Conservation (phyloP, 2,329 filamentous ascomycete species). For the Plenodomus biglobosus region DNA sequence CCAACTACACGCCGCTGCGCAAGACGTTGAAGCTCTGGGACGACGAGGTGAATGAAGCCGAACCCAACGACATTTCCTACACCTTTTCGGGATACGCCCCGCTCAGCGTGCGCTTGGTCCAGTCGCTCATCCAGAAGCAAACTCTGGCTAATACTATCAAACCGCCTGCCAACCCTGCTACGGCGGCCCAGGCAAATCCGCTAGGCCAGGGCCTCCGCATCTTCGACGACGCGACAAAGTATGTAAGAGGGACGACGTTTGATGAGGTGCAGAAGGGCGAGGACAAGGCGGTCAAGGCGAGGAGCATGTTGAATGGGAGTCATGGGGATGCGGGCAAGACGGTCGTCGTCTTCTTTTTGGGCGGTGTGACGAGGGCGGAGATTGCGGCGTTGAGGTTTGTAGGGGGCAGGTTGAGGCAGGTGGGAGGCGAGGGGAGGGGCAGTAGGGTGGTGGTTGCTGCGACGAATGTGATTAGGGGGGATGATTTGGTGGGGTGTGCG, state of each 20-base stretch:
- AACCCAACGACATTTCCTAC: constrained; percentile 94
- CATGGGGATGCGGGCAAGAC: constrained; percentile 63
- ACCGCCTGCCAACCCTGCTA: constrained; percentile 44
- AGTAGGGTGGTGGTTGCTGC: constrained; percentile 89
- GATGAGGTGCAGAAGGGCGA: constrained; percentile 90
- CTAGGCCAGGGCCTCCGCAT: constrained; percentile 83
- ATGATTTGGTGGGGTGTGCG: constrained; percentile 82
- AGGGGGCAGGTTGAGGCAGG: constrained; percentile 72
- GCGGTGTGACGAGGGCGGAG: constrained; percentile 95
- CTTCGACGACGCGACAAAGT: constrained; percentile 89
- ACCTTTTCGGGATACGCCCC: constrained; percentile 97
- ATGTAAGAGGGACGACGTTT: constrained; percentile 84
- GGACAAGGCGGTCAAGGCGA: constrained; percentile 86
- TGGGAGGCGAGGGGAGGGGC: constrained; percentile 62
- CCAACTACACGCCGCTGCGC: constrained; percentile 86
- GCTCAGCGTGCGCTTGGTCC: constrained; percentile 84
- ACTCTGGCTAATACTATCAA: constrained; percentile 67
- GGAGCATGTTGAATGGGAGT: constrained; percentile 76
- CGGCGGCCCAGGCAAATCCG: constrained; percentile 51
- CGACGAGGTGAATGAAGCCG: constrained; percentile 93
- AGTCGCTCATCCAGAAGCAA: constrained; percentile 89
- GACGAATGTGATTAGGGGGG: constrained; percentile 86
- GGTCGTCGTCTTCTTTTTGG: constrained; percentile 93
- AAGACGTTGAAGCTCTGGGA: constrained; percentile 87
- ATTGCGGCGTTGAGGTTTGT: constrained; percentile 93